Evolutionary conservation across 2,329 filamentous ascomycete genomes (phyloP).

Genomic region (Xylaria digitata): DNA sequence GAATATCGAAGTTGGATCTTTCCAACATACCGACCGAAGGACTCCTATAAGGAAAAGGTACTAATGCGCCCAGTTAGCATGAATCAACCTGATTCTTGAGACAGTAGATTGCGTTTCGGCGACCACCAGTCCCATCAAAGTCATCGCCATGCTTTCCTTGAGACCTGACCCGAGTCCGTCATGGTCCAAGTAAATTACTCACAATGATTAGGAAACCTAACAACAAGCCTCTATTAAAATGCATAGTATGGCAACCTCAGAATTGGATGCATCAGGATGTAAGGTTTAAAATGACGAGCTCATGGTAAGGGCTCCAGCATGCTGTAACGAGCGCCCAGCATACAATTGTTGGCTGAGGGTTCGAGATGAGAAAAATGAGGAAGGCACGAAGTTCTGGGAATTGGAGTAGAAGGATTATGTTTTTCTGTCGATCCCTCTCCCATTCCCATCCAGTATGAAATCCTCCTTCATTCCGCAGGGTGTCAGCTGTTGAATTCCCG

Average conservation of each 20-base stretch:
- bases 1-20: slow-evolving; percentile 43
- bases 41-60: slow-evolving; percentile 38
- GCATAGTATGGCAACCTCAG: neutral
- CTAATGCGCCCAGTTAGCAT: slow-evolving; percentile 16
- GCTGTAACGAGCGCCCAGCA: neutral
- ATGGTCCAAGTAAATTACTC: neutral
- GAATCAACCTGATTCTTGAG: neutral
- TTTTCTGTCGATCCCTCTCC: neutral
- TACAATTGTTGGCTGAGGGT: neutral
- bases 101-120: neutral
- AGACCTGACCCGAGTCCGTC: neutral
- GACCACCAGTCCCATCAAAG: neutral
- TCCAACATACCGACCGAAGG: slow-evolving; percentile 40
- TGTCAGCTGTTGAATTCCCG: neutral
- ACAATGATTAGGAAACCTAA: slow-evolving; percentile 20
- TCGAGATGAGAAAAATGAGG: neutral
- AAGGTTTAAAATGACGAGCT: neutral
- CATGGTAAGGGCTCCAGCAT: neutral
- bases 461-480: neutral
- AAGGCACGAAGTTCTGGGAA: neutral
- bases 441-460: neutral
- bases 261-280: too few relatives aligned
- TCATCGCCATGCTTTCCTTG: neutral
- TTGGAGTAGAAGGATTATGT: neutral
- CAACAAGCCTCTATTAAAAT: slow-evolving; percentile 10